Base-by-base conservation (phyloP, 306 rosid species). In the Ceratonia siliqua region DNA sequence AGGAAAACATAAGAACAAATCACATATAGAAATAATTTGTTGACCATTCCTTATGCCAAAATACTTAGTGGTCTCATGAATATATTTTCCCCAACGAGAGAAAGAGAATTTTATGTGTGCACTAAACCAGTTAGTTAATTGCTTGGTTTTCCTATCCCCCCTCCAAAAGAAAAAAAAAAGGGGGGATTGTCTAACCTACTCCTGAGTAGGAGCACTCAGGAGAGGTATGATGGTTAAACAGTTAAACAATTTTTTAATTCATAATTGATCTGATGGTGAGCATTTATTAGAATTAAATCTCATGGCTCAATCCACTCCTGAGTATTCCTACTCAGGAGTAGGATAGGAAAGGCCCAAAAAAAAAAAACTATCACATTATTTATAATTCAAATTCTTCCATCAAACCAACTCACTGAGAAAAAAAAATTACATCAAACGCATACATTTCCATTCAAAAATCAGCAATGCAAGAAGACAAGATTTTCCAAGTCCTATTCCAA, bases 1-100 rank as follows among this genome's bases (percentile, higher is more conserved):
- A 62, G 46, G 24, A 33, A 43, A 53, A 69, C 48, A 69, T 54
- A 75, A 48, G 13, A 62, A 30, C 42, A 15, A n/a, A 25, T 49
- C 6, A 56, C 30, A 15, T 24, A 15, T 32, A 38, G 62, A 75
- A 41, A 66, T 21, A 36, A 75, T 8, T 8, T 59, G 54, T 8
- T 50, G 35, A 21, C 77, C 39, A 39, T 17, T 33, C 32, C 38
- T 43, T 67, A 58, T 18, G 15, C 72, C 52, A 69, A 33, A 9
- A 5, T 30, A 9, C 9, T 21, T 30, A 35, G 38, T 61, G 59
- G 46, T 32, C 53, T 75, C 32, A 68, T 43, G 59, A 59, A 30
- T 48, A 38, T 80, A 52, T 6, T 55, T 66, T 27, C 39, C 39
- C 2, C 13, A 39, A 7, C 7, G 1, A 39, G 13, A 39, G 13